These are phyloP conservation scores for Toxicodendron radicans DNA, from an alignment of 345 rosid genomes.

Conservation along the genomic window DNA sequence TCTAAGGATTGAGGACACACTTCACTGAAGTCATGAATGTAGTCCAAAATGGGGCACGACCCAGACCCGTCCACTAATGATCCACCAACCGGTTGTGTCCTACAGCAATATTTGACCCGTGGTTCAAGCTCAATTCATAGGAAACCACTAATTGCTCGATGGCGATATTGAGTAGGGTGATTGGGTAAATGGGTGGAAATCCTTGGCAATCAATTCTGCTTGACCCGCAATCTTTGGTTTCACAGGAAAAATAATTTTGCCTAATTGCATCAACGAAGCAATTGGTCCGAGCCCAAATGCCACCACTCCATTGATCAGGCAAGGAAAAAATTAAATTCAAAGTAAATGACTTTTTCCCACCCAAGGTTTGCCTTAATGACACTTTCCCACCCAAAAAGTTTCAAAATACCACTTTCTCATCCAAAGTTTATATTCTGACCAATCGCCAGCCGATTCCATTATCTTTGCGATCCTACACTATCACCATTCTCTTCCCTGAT, in stretches of 20 bases:
- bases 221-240: conserved; percentile 30
- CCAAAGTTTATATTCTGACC: too few relatives aligned
- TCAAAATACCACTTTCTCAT: too few relatives aligned
- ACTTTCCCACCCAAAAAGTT: too few relatives aligned
- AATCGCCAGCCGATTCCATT: too few relatives aligned
- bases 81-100: conserved; percentile 28
- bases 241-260: conserved; percentile 14
- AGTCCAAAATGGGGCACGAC: conserved; percentile 14
- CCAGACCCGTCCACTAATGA: conserved; percentile 22
- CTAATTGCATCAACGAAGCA: neutral
- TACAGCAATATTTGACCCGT: conserved; percentile 24
- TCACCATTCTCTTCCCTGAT: too few relatives aligned
- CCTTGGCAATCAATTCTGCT: neutral
- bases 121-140: conserved; percentile 33
- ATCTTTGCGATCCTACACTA: too few relatives aligned
- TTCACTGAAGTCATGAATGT: conserved; percentile 4
- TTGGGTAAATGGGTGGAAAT: conserved; percentile 17
- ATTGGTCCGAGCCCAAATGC: conserved; percentile 23
- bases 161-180: conserved; percentile 18
- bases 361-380: too few relatives aligned
- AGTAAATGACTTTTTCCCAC: too few relatives aligned
- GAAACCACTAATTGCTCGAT: conserved; percentile 14
- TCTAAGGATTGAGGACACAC: conserved; percentile 24
- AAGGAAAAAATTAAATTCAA: conserved; percentile 13
- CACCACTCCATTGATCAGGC: conserved; percentile 25